Base-by-base conservation (phyloP, 306 rosid genomes). In the Vigna mungo region DNA sequence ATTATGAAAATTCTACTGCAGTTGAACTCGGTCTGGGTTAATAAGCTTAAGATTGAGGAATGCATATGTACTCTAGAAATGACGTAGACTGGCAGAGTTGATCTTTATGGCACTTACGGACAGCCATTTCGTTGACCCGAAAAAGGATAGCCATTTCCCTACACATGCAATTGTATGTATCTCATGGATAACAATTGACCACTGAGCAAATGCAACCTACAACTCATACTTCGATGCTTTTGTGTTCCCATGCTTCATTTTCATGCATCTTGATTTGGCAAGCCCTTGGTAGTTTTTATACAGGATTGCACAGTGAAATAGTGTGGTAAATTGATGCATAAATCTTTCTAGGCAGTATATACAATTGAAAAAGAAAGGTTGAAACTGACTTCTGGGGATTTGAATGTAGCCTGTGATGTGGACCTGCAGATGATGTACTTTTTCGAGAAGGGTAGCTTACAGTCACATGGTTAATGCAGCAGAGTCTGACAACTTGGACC, bases 401-500 rank as follows among this genome's bases (percentile, higher is more conserved):
- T 75, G 78, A 48, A 63, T 39, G 63, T 70, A 48, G 52, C 69
- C 18, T 15, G 75, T 77, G 73, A 72, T 44, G 78, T 30, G 58
- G 71, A 81, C 64, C 77, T 67, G 69, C 47, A 41, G 66, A 53
- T 44, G 15, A 7, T 77, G 78, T 81, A 43, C 85, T 65, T 60
- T 85, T 68, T 68, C 78, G 75, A 68, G 88, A 52, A 77, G 59
- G 55, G 80, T 78, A 81, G 88, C 79, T 36, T 77, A 68, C 71
- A 78, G 74, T 85, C 96, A 90, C 91, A 87, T 89, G 91, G 88
- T 82, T 86, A 83, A 62, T 58, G 47, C 74, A 79, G 87, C 88
- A 78, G 80, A 44, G 43, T 81, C 96, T 91, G 93, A 91, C 90
- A 75, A 41, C 12, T 72, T 80, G 89, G 96, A 82, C 90, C 85